These are phyloP conservation scores for Poa pratensis DNA, from an alignment of 176 grass and related monocot species.

Conservation along the genomic window DNA sequence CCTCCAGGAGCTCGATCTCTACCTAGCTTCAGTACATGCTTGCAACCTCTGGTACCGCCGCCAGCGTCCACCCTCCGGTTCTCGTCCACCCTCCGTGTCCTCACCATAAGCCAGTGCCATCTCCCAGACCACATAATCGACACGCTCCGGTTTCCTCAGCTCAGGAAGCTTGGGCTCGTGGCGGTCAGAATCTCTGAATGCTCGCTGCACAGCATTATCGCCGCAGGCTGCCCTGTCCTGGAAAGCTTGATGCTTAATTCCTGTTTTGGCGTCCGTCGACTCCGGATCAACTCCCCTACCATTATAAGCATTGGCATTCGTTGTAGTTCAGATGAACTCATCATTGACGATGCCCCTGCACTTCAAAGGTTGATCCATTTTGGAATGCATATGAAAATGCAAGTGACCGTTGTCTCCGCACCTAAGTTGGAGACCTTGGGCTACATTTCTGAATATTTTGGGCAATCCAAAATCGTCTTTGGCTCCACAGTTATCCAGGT, in stretches of 20 bases:
- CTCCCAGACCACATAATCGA: not conserved
- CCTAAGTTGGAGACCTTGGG: slow-evolving; percentile 3
- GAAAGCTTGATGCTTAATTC: not conserved
- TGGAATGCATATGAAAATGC: not conserved
- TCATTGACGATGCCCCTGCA: not conserved
- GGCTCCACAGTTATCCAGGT: slow-evolving; percentile 4
- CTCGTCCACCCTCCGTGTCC: not conserved
- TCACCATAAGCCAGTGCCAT: not conserved
- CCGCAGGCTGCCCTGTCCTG: not conserved
- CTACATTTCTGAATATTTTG: not conserved
- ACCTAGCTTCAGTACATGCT: not conserved
- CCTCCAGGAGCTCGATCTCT: not conserved
- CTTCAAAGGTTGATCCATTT: slow-evolving; percentile 12
- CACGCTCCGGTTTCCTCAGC: not conserved
- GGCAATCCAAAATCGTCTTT: not conserved
- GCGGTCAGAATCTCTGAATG: not conserved
- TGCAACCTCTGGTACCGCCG: not conserved
- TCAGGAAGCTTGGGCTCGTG: not conserved
- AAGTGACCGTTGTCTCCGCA: not conserved
- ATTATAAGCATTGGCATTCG: not conserved
- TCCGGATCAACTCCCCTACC: slow-evolving; percentile 6
- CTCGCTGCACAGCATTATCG: not conserved
- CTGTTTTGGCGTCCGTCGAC: not conserved
- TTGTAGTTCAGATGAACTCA: not conserved
- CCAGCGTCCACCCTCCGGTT: slow-evolving; percentile 40